Evolutionary conservation across 1,284 basidiomycete species (phyloP), one percentile per base, ranked within the genome.

Genomic region (Fomitopsis palustris): DNA sequence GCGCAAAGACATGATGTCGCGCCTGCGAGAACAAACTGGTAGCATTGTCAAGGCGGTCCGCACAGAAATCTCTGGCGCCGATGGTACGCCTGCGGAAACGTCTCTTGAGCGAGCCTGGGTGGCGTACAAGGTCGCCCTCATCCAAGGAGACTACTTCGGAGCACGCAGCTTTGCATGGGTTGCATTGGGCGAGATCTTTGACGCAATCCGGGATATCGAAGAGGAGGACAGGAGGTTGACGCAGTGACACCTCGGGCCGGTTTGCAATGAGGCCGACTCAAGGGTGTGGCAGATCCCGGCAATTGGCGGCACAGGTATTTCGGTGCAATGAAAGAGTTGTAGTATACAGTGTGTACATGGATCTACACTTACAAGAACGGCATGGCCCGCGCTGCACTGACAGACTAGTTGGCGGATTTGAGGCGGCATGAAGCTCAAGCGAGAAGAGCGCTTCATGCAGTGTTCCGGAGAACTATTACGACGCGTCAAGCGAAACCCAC

Each of bases 381-480:
- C 27, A 4, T 4, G 14, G 12, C 25, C 45, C 25, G 25, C 23
- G 6, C 14, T 3, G 29, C 17, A 47, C 7, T 23, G 8, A 23
- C 12, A 25, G 45, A 43, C 10, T 19, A 17, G 12, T n/a, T 21
- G 25, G 21, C 45, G 29, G 8, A 27, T 25, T 27, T 16, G 17
- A 47, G 21, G 12, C 45, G 17, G 25, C 45, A 47, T 47, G 17
- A 10, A 47, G 45, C 45, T 16, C 12, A 14, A 14, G 12, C 10
- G 25, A 29, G 19, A 16, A 16, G 8, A 29, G 16, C 45, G 25
- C 9, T 58, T 64, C 76, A 94, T 69, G 92, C 88, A 69, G 93
- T 92, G 74, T 95, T 95, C 67, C 93, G 89, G 61, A 95, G 81
- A 67, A 95, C 93, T 95, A 62, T 45, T 60, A 61, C 4, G 3